Evolutionary conservation across 495 filamentous ascomycete genomes (phyloP).

Genomic region (Tuber magnatum): DNA sequence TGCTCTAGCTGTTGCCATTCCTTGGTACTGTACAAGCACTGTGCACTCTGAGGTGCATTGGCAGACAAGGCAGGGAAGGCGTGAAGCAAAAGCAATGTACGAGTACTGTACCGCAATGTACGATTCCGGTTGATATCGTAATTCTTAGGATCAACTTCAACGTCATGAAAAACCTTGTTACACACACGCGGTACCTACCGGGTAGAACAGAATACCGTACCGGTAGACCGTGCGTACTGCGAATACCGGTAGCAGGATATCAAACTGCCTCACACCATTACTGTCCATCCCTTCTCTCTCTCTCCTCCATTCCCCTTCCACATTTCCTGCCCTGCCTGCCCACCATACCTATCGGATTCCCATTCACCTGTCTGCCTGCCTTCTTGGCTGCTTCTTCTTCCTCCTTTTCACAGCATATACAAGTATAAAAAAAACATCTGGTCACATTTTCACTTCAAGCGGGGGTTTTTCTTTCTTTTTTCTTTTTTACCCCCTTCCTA

Average conservation of each 20-base stretch:
- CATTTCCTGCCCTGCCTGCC: background rate
- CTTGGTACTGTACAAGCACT: background rate
- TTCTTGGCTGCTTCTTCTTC: background rate
- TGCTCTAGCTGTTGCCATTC: background rate
- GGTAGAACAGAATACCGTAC: background rate
- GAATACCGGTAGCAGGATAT: background rate
- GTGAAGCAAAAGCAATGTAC: constrained; percentile 12
- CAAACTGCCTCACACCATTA: background rate
- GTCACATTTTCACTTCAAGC: background rate
- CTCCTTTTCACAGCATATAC: background rate
- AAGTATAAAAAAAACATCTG: background rate
- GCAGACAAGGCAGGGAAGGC: background rate
- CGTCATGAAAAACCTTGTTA: background rate
- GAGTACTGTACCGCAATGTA: background rate
- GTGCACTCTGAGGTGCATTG: background rate
- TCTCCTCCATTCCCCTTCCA: background rate
- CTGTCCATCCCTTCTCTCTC: background rate
- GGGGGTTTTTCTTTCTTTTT: background rate
- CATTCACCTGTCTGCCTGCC: background rate
- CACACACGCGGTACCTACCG: constrained; percentile 2
- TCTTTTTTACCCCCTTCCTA: background rate
- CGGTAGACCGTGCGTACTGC: background rate
- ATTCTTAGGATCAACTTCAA: background rate
- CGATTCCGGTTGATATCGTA: constrained; percentile 5
- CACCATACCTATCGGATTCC: background rate